A percentile compares a stretch with the other conserved stretches of the same genome.
phyloP scores from a whole-genome alignment of 2,329 filamentous ascomycete species.

The Cadophora luteo-olivacea region DNA sequence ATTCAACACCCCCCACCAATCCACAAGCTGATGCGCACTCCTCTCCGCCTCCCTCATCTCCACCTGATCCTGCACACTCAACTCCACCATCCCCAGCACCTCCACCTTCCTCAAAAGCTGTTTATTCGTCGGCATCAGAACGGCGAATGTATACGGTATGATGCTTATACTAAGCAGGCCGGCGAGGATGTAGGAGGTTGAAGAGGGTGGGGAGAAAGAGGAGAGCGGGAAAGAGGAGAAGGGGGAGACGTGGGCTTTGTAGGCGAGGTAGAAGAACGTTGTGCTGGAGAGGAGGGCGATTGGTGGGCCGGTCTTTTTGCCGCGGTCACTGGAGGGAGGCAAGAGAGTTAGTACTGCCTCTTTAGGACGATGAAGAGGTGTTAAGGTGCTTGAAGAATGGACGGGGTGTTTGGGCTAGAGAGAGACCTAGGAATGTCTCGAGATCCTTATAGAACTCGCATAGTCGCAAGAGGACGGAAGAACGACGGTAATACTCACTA shows the following conservation, averaged over 20 bases:
- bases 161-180: constrained; percentile 53
- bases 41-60: constrained; percentile 49
- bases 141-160: constrained; percentile 56
- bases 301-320: constrained; percentile 48
- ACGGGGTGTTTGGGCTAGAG: too few relatives aligned
- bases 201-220: too few relatives aligned
- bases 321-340: constrained; percentile 38
- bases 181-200: constrained; percentile 50
- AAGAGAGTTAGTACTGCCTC: neutral
- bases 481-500: constrained; percentile 35
- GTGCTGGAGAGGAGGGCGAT: constrained; percentile 50
- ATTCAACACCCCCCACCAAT: constrained; percentile 62
- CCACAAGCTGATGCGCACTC: constrained; percentile 58
- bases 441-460: too few relatives aligned
- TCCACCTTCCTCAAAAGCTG: constrained; percentile 54
- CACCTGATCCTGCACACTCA: constrained; percentile 49
- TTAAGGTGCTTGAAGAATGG: too few relatives aligned
- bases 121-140: constrained; percentile 55
- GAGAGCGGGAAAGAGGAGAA: constrained; percentile 27
- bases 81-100: constrained; percentile 46
- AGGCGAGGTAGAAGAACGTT: constrained; percentile 55
- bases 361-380: neutral
- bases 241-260: constrained; percentile 42
- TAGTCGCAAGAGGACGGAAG: too few relatives aligned
- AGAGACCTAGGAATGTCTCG: too few relatives aligned